Conservation (phyloP, 2,329 filamentous ascomycete genomes). For the Lachnellula occidentalis region DNA sequence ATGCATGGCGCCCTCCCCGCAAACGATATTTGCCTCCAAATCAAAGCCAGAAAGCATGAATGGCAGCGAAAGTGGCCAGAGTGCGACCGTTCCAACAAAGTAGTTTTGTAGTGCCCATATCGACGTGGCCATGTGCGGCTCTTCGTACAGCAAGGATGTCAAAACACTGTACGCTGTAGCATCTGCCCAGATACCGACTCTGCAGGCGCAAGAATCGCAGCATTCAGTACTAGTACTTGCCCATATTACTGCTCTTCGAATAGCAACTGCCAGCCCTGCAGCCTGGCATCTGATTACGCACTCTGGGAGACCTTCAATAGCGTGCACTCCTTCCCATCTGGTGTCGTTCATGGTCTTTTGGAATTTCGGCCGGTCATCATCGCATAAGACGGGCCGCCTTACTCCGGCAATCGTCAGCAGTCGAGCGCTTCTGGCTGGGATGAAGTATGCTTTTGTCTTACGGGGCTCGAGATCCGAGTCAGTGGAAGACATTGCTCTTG, state of each 20-base stretch:
- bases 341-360: not conserved
- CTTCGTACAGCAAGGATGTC: not conserved
- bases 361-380: not conserved
- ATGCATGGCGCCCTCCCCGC: not conserved
- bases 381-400: not conserved
- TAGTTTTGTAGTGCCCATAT: not conserved
- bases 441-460: not conserved
- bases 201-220: not conserved
- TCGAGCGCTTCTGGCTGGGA: not conserved
- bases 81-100: not conserved
- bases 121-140: not conserved
- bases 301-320: not conserved
- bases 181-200: not conserved
- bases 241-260: not conserved
- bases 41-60: not conserved
- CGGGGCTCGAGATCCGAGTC: not conserved
- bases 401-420: not conserved
- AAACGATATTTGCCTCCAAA: not conserved
- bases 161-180: not conserved
- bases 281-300: not conserved
- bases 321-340: not conserved
- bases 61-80: not conserved
- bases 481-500: not conserved
- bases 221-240: not conserved
- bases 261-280: not conserved